A percentile compares a stretch with the other conserved stretches of the same genome.
These are phyloP conservation scores for Aspergillus bombycis DNA, from an alignment of 2,329 filamentous ascomycete genomes.

Conservation along the genomic window DNA sequence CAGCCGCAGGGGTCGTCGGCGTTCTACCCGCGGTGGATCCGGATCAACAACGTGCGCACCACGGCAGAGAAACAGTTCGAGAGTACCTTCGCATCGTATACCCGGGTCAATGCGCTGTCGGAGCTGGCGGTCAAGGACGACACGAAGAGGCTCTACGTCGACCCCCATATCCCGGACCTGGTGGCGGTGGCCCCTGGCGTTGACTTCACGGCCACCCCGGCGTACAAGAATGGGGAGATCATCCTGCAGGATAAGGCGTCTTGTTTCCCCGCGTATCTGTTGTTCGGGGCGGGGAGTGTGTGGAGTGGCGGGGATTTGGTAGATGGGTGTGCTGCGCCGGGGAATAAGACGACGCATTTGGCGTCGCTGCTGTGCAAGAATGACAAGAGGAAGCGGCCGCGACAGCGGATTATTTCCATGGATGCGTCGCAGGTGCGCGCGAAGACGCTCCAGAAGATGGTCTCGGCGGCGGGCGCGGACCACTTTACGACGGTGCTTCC, in stretches of 20 bases:
- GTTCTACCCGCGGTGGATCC: slow-evolving; percentile 83
- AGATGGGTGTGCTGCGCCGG: slow-evolving; percentile 93
- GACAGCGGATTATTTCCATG: slow-evolving; percentile 55
- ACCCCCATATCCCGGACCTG: slow-evolving; percentile 79
- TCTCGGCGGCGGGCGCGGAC: slow-evolving; percentile 73
- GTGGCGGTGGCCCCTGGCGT: slow-evolving; percentile 73
- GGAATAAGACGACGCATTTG: slow-evolving; percentile 95
- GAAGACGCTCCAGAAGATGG: slow-evolving; percentile 81
- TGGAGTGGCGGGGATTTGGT: slow-evolving; percentile 72
- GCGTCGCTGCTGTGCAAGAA: slow-evolving; percentile 67
- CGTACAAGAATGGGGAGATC: slow-evolving; percentile 75
- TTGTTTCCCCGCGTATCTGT: slow-evolving; percentile 89
- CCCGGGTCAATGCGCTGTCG: slow-evolving; percentile 57
- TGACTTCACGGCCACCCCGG: slow-evolving; percentile 72
- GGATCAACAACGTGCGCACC: slow-evolving; percentile 78
- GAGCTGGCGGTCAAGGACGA: slow-evolving; percentile 55
- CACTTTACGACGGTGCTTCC: slow-evolving; percentile 67
- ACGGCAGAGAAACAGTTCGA: slow-evolving; percentile 72
- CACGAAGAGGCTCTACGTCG: slow-evolving; percentile 53
- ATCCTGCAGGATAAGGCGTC: slow-evolving; percentile 97
- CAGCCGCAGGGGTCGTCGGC: slow-evolving; percentile 46
- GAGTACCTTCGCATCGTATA: slow-evolving; percentile 71
- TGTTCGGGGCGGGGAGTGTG: slow-evolving; percentile 57
- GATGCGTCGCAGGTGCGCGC: slow-evolving; percentile 58
- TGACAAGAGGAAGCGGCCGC: slow-evolving; percentile 26